Base-by-base conservation (phyloP, 176 grass and related monocot species). In the Chrysopogon serrulatus region DNA sequence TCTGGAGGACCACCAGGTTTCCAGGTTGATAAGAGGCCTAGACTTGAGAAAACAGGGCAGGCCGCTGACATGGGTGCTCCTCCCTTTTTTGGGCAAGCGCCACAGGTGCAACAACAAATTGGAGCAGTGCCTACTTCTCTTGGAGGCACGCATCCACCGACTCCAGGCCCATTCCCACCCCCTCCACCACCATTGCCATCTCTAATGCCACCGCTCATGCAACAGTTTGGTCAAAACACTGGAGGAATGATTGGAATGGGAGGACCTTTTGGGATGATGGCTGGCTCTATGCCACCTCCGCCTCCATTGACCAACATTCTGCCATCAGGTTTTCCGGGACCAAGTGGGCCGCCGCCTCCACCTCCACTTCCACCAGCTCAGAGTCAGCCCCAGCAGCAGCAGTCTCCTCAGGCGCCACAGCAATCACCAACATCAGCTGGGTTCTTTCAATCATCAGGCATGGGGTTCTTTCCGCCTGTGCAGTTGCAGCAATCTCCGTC, bases 401-500 rank as follows among this genome's bases (percentile, higher is more conserved):
- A 92, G 49, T 85, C 81, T 79, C 37, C 61, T 5, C 93, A 92
- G 77, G 80, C 89, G 74, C 79, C 79, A 42, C 88, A 87, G 68
- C 84, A 87, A 60, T 91, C 86, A 54, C 67, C 79, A 16, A 83
- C 79, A 39, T 78, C 92, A 60, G 26, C 81, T 31, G 91, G 91
- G 36, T 99, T 99, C 43, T 94, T 93, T 76, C 90, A 80, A 30
- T 65, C 85, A 49, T 85, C 93, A 44, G 83, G 89, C 36, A 61
- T 87, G 69, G 91, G 90, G 44, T 99, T 94, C 78, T 96, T 93
- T 49, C 87, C 91, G 7, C 89, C 90, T 8, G 75, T 90, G 44
- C 96, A 94, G 86, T 40, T 91, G 36, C 96, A 96, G 82, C 83
- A 89, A 42, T 80, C 91, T 64, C 96, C 96, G 11, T 88, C 91